phyloP scores from a whole-genome alignment of 352 stramenopile genomes.

The Pelagophyceae sp. region DNA sequence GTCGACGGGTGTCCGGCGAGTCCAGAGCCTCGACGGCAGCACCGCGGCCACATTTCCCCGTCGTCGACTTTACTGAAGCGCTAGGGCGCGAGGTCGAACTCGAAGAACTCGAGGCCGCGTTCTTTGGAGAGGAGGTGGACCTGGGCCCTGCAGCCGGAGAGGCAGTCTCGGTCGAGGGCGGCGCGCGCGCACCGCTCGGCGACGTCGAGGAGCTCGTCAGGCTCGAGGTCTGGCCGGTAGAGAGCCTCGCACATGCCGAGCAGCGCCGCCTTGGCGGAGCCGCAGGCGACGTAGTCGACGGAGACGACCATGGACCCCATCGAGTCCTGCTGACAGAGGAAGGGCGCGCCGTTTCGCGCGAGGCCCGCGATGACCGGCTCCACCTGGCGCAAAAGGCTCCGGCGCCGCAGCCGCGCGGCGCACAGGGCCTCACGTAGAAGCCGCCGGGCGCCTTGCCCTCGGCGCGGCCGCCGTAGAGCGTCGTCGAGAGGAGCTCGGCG shows the following conservation, averaged over 20 bases:
- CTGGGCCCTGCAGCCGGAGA: not conserved
- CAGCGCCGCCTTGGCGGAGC: not conserved
- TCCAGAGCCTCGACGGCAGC: no score
- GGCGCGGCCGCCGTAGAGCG: slow-evolving; percentile 3
- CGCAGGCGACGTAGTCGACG: not conserved
- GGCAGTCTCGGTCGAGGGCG: slow-evolving; percentile 17
- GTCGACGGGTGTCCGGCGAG: no score
- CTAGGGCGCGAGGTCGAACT: not conserved
- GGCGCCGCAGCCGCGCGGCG: no score
- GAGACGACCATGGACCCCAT: not conserved
- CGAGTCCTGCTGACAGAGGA: not conserved
- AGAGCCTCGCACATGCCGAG: slow-evolving; percentile 10
- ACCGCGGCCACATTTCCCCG: no score
- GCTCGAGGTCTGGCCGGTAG: not conserved
- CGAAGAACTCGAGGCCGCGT: not conserved
- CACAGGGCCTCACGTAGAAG: not conserved
- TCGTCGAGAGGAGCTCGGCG: not conserved
- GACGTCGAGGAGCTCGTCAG: not conserved
- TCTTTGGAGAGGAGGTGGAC: slow-evolving; percentile 10
- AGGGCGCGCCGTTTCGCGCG: not conserved
- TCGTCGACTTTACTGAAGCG: no score
- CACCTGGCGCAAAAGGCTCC: no score
- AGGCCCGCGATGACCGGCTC: slow-evolving; percentile 15
- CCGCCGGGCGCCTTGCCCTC: not conserved
- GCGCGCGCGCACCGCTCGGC: not conserved